Base-by-base conservation (phyloP, 768 basidiomycete species). In the Collybia mongolica region DNA sequence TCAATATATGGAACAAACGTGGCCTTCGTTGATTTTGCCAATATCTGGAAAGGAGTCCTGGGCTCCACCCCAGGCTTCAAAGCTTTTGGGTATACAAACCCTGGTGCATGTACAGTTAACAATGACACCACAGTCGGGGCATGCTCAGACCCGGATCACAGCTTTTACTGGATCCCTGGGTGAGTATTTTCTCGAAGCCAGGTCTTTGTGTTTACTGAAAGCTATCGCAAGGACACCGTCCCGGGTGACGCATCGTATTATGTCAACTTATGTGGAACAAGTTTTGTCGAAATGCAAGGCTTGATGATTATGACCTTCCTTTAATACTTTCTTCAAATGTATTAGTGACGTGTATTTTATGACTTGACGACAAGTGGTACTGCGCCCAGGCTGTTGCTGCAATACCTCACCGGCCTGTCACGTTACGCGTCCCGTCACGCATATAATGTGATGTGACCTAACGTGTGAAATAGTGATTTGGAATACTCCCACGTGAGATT, bases 41-140 rank as follows among this genome's bases (percentile, higher is more conserved):
- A 68, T 18, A 65, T 81, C 7, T 80, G 78, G 79, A 66, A 73
- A 22, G 79, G 73, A 2, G 76, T 81, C 26, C 55, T 67, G 41
- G 57, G 59, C 5, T 38, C 62, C 6, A 52, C 59, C 45, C 79
- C 80, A 0, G 79, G 80, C 17, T 72, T 73, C 41, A 35, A 58
- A 49, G 78, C 76, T 6, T 81, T 81, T 49, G 79, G 80, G 4
- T 81, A 75, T 50, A 72, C 70, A 22, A 78, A 67, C 37, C 52
- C 60, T 18, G 60, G 54, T 2, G 53, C 60, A 8, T 60, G 60
- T 38, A 19, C 44, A 2, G 51, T 52, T 14, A 53, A 40, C 20
- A 42, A 19, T 17, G 36, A 44, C 19, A 56, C 57, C 2, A 58
- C 53, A 6, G 48, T 42, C 14, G 60, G 60, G 19, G 49, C 51